These are phyloP conservation scores for Chondrostereum purpureum DNA, from an alignment of 1,284 basidiomycete genomes.

Conservation along the genomic window DNA sequence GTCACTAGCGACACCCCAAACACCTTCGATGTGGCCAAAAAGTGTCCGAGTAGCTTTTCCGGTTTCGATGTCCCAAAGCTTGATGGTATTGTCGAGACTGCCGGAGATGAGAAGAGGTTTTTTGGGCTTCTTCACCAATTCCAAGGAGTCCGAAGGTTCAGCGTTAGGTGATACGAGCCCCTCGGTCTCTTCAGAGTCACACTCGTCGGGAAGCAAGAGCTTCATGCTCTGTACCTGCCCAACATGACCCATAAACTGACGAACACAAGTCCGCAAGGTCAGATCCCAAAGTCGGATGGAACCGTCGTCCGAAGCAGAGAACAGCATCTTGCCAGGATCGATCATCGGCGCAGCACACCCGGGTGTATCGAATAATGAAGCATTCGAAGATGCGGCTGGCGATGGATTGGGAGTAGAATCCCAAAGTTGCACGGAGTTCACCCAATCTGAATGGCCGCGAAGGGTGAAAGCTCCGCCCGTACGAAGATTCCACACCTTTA, in stretches of 20 bases:
- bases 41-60: slow-evolving; percentile 78
- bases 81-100: slow-evolving; percentile 93
- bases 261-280: slow-evolving; percentile 71
- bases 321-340: slow-evolving; percentile 86
- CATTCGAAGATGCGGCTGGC: slow-evolving; percentile 26
- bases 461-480: slow-evolving; percentile 91
- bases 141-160: not conserved
- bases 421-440: slow-evolving; percentile 94
- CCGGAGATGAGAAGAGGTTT: slow-evolving; percentile 84
- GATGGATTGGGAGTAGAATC: slow-evolving; percentile 52
- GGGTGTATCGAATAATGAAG: slow-evolving; percentile 31
- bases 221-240: slow-evolving; percentile 93
- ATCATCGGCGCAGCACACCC: slow-evolving; percentile 41
- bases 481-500: slow-evolving; percentile 94
- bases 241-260: slow-evolving; percentile 86
- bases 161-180: slow-evolving; percentile 1
- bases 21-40: slow-evolving; percentile 96
- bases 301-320: slow-evolving; percentile 94
- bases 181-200: too few relatives aligned
- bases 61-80: slow-evolving; percentile 92
- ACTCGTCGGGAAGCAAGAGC: slow-evolving; percentile 60
- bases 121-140: slow-evolving; percentile 22
- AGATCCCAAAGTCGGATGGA: slow-evolving; percentile 96
- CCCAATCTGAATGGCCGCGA: slow-evolving; percentile 93
- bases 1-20: slow-evolving; percentile 93